phyloP scores from a whole-genome alignment of 805 yeast genomes.

The Maudiozyma barnettii region DNA sequence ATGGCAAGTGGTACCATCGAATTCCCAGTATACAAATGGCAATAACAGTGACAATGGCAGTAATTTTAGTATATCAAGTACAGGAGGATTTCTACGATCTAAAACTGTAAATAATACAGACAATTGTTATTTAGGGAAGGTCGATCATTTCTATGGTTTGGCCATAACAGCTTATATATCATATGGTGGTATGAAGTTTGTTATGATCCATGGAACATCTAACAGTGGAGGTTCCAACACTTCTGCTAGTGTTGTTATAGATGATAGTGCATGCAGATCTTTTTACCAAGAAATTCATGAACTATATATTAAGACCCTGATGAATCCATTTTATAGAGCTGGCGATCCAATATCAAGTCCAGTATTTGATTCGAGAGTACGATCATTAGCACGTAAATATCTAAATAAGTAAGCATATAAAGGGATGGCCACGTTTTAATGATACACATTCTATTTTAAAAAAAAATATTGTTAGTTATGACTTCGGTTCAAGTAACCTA shows the following conservation, averaged over 20 bases:
- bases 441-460: too few relatives aligned
- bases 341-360: slow-evolving; percentile 68
- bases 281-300: slow-evolving; percentile 83
- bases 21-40: slow-evolving; percentile 1
- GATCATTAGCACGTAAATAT: slow-evolving; percentile 65
- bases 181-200: slow-evolving; percentile 75
- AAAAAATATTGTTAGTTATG: neutral
- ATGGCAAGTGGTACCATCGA: slow-evolving; percentile 50
- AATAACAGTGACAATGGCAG: slow-evolving; percentile 5
- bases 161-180: slow-evolving; percentile 78
- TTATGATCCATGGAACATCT: slow-evolving; percentile 53
- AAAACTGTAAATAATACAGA: slow-evolving; percentile 16
- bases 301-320: slow-evolving; percentile 69
- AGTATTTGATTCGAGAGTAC: slow-evolving; percentile 66
- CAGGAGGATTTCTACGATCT: slow-evolving; percentile 22
- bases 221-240: slow-evolving; percentile 21
- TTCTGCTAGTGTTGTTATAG: slow-evolving; percentile 18
- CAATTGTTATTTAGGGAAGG: slow-evolving; percentile 51
- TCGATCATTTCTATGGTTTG: slow-evolving; percentile 81
- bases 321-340: slow-evolving; percentile 78
- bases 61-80: neutral
- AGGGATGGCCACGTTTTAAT: neutral
- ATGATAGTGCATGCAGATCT: slow-evolving; percentile 70
- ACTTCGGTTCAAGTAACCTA: neutral
- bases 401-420: slow-evolving; percentile 32